Evolutionary conservation across 2,329 filamentous ascomycete genomes (phyloP).

Genomic region (Phialophora verrucosa): DNA sequence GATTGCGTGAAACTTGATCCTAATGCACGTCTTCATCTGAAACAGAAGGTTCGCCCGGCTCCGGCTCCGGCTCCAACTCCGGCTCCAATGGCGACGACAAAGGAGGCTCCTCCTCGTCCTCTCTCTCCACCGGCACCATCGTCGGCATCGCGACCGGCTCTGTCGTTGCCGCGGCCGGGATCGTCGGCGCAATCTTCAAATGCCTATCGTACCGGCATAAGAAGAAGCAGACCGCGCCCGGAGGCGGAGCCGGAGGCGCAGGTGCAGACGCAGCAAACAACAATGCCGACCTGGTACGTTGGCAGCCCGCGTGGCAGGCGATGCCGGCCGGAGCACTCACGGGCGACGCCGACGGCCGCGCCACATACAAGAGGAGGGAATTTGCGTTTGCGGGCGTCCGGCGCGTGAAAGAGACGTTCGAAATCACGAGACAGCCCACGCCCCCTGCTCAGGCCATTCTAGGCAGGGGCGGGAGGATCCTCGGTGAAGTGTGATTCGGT

Average conservation of each 20-base stretch:
- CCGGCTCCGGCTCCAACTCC: too few relatives aligned
- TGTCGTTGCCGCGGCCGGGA: conserved; percentile 6
- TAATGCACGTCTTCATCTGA: background rate
- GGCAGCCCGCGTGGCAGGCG: conserved; percentile 3
- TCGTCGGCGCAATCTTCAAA: conserved; percentile 4
- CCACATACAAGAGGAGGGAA: background rate
- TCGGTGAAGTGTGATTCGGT: background rate
- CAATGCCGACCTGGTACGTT: background rate
- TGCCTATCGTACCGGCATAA: background rate
- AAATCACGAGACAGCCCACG: background rate
- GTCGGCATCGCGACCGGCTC: background rate
- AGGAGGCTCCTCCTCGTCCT: background rate
- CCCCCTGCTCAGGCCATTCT: background rate
- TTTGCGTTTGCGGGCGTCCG: background rate
- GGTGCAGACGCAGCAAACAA: background rate
- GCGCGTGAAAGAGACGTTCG: background rate
- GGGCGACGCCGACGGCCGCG: background rate
- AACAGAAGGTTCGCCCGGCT: background rate
- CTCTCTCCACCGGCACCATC: background rate
- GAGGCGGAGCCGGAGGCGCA: too few relatives aligned
- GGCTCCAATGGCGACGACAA: background rate
- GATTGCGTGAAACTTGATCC: background rate
- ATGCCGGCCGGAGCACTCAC: background rate
- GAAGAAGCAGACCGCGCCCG: background rate
- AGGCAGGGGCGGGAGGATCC: background rate